Evolutionary conservation across 495 filamentous ascomycete genomes (phyloP).

Genomic region (Poronia punctata): DNA sequence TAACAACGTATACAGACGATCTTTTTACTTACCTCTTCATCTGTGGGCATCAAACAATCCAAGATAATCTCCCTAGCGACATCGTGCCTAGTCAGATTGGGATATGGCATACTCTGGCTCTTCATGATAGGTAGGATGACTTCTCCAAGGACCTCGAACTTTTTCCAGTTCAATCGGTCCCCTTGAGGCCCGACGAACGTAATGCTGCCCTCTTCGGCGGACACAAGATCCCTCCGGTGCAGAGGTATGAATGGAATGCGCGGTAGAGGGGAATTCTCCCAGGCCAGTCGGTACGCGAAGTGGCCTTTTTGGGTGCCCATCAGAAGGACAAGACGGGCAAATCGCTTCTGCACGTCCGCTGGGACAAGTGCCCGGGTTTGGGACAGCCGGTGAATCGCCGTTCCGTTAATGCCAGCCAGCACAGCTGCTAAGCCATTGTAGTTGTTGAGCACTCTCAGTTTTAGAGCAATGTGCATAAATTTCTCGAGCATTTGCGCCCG

Average conservation of each 20-base stretch:
- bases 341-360: slow-evolving; percentile 62
- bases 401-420: slow-evolving; percentile 85
- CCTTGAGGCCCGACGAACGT: slow-evolving; percentile 73
- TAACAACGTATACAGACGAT: background rate
- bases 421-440: slow-evolving; percentile 93
- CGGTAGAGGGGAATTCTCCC: slow-evolving; percentile 86
- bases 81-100: slow-evolving; percentile 58
- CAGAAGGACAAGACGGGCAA: slow-evolving; percentile 80
- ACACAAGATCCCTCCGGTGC: slow-evolving; percentile 79
- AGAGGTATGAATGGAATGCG: slow-evolving; percentile 94
- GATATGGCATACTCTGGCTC: slow-evolving; percentile 81
- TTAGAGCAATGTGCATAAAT: slow-evolving; percentile 80
- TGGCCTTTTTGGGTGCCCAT: slow-evolving; percentile 90
- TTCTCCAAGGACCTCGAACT: slow-evolving; percentile 94
- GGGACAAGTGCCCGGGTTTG: slow-evolving; percentile 77
- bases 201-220: slow-evolving; percentile 84
- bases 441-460: slow-evolving; percentile 87
- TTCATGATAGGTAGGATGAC: slow-evolving; percentile 83
- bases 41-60: slow-evolving; percentile 51
- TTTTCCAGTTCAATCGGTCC: slow-evolving; percentile 91
- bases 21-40: slow-evolving; percentile 49
- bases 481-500: slow-evolving; percentile 84
- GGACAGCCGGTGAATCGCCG: slow-evolving; percentile 74
- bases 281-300: slow-evolving; percentile 89
- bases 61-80: slow-evolving; percentile 63